phyloP scores from a whole-genome alignment of 257 asterid genomes.

The Solanum bukasovii region DNA sequence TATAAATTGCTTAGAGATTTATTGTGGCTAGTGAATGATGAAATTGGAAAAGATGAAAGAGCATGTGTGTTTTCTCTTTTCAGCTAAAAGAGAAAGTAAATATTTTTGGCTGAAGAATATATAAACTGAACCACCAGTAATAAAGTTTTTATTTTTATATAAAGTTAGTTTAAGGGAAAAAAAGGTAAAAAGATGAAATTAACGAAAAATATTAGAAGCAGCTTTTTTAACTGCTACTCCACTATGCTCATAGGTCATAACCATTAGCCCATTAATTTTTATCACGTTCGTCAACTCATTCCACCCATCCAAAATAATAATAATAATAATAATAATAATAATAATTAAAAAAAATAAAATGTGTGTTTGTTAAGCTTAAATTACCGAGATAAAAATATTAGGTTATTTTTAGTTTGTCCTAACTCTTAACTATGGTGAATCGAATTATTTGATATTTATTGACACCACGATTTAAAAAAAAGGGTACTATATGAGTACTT shows the following conservation, averaged over 20 bases:
- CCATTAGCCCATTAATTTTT: neutral
- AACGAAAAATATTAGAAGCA: neutral
- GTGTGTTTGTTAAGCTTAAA: neutral
- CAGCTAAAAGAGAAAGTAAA: neutral
- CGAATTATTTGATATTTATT: neutral
- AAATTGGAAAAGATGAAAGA: neutral
- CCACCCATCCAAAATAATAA: neutral
- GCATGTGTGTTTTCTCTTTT: neutral
- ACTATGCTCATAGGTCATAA: neutral
- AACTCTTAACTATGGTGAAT: rapidly evolving
- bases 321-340: too few relatives aligned
- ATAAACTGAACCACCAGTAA: conserved; percentile 2
- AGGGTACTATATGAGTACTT: neutral
- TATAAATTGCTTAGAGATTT: neutral
- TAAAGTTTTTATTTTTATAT: neutral
- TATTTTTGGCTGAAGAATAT: neutral
- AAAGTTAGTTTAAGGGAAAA: neutral
- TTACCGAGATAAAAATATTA: neutral
- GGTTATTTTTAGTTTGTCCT: neutral
- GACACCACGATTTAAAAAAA: neutral
- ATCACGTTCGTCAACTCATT: neutral
- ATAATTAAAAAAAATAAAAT: too few relatives aligned
- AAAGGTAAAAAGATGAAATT: neutral
- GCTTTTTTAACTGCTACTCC: neutral
- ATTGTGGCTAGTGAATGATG: neutral